Evolutionary conservation across 805 yeast genomes (phyloP).

Genomic region (Candida coquimbonensis): DNA sequence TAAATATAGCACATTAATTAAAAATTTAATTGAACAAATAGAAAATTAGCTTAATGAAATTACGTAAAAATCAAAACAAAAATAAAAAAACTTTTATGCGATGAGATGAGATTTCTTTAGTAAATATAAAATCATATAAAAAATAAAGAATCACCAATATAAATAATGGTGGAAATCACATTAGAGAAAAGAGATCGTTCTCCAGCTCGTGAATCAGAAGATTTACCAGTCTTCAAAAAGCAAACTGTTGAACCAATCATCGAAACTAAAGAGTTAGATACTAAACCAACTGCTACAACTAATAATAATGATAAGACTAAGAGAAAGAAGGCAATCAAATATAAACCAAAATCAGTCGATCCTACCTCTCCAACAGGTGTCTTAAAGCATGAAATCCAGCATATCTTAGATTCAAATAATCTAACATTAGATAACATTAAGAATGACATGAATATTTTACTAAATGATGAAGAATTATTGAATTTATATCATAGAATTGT

Average conservation of each 20-base stretch:
- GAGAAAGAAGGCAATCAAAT: conserved; percentile 32
- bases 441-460: conserved; percentile 59
- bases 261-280: not conserved
- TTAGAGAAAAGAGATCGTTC: conserved; percentile 10
- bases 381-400: conserved; percentile 63
- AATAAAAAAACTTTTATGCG: conserved; percentile 4
- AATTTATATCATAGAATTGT: conserved; percentile 52
- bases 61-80: not conserved
- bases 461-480: conserved; percentile 47
- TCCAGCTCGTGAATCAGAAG: conserved; percentile 2
- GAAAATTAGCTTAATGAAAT: not conserved
- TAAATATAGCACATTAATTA: not conserved
- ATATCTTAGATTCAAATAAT: conserved; percentile 37
- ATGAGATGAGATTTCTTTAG: conserved; percentile 5
- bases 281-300: not conserved
- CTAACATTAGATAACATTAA: conserved; percentile 39
- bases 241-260: conserved; percentile 4
- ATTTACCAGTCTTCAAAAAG: conserved; percentile 1
- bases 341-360: conserved; percentile 61
- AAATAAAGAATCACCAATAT: too few species aligned
- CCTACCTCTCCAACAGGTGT: conserved; percentile 79
- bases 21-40: not conserved
- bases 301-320: not conserved
- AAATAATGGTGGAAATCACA: conserved; percentile 3
- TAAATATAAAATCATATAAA: not conserved